A percentile compares a stretch with the other conserved stretches of the same genome.
These are phyloP conservation scores for Pugionium dolabratum DNA, from an alignment of 345 rosid genomes.

Conservation along the genomic window DNA sequence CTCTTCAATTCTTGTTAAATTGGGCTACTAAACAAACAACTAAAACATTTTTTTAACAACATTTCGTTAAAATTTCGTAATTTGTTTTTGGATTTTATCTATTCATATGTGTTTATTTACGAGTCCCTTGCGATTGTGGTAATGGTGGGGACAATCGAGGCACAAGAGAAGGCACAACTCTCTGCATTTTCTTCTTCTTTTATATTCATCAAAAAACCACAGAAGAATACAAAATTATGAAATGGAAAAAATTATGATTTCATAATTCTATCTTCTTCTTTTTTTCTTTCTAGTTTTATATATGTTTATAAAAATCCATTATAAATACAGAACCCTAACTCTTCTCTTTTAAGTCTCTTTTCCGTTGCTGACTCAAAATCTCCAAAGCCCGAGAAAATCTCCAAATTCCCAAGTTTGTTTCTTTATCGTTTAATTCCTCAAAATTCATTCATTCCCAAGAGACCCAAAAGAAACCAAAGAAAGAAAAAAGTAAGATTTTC, in stretches of 20 bases:
- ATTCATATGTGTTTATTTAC: too few species aligned
- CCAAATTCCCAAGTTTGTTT: slow-evolving; percentile 32
- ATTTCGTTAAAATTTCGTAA: neutral
- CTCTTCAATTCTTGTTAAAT: too few species aligned
- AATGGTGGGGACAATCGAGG: too few species aligned
- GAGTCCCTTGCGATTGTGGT: too few species aligned
- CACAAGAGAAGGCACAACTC: too few species aligned
- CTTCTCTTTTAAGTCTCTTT: neutral
- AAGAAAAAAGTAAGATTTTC: too few species aligned
- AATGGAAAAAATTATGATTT: too few species aligned
- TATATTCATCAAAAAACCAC: neutral
- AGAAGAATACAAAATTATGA: neutral
- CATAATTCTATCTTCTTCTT: too few species aligned
- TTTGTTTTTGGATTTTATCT: neutral
- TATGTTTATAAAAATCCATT: slow-evolving; percentile 32
- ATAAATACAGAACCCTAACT: slow-evolving; percentile 46
- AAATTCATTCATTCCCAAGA: slow-evolving; percentile 1
- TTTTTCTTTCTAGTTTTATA: neutral
- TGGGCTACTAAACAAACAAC: too few species aligned
- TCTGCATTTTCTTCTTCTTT: too few species aligned
- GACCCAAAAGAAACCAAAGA: neutral
- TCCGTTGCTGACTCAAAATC: slow-evolving; percentile 32
- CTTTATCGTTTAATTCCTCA: neutral
- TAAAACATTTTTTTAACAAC: neutral
- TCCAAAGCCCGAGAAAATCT: slow-evolving; percentile 27